Conservation (phyloP, 2,329 filamentous ascomycete genomes). For the Ascochyta fabae region DNA sequence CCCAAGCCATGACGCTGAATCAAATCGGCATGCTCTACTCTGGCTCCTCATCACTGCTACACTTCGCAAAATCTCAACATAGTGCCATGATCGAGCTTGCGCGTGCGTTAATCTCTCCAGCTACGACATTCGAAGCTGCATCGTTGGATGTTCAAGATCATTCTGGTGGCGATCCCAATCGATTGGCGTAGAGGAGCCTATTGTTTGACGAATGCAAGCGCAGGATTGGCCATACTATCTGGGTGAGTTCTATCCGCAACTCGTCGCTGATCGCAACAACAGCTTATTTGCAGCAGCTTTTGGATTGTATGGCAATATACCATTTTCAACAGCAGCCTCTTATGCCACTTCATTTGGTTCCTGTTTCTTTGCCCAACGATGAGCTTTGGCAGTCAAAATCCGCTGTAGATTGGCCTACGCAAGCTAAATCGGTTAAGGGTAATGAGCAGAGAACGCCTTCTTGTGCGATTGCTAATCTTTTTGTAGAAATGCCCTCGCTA, state of each 20-base stretch:
- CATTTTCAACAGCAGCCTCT: conserved; percentile 9
- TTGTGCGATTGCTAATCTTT: not conserved
- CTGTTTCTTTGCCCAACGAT: conserved; percentile 5
- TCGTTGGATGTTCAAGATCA: not conserved
- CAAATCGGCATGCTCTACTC: conserved; percentile 18
- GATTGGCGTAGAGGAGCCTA: not conserved
- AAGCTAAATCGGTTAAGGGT: not conserved
- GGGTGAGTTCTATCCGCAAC: conserved; percentile 52
- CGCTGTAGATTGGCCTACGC: not conserved
- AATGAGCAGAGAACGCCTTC: not conserved
- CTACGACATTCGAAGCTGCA: not conserved
- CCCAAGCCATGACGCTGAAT: conserved; percentile 12
- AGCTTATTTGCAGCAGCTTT: conserved; percentile 1
- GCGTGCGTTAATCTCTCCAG: not conserved
- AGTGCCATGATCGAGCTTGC: conserved; percentile 9
- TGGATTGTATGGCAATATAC: conserved; percentile 17
- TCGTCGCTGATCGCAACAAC: conserved; percentile 3
- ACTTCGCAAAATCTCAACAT: conserved; percentile 5
- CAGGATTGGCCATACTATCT: conserved; percentile 27
- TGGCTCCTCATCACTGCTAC: conserved; percentile 2
- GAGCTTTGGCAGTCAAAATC: not conserved
- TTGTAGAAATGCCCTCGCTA: conserved; percentile 4
- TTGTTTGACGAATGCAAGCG: conserved; percentile 7
- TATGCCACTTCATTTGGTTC: conserved; percentile 2
- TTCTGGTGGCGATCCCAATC: not conserved